Evolutionary conservation across 129 eudicot species (phyloP).

Genomic region (Flaveria trinervia): DNA sequence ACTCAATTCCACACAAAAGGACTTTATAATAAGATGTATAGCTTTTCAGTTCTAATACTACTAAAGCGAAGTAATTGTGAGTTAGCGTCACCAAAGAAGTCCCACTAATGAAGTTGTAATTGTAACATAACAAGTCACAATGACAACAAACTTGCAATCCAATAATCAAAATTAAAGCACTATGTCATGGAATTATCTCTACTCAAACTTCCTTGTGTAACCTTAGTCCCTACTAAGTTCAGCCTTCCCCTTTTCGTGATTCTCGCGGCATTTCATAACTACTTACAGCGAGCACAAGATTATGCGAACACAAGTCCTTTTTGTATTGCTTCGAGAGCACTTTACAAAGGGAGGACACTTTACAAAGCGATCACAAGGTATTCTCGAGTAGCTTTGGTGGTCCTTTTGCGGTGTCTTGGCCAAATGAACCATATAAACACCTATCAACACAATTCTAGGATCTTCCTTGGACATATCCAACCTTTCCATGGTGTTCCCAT

Average conservation of each 20-base stretch:
- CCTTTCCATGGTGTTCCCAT: background rate
- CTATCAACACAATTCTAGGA: background rate
- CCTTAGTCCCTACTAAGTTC: background rate
- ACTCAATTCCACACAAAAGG: conserved; percentile 15
- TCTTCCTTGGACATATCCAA: background rate
- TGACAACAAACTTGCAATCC: background rate
- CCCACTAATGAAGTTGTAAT: background rate
- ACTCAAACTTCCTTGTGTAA: background rate
- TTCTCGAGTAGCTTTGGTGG: background rate
- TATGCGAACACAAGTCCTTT: background rate
- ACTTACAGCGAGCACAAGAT: background rate
- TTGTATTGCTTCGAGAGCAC: background rate
- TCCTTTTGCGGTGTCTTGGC: background rate
- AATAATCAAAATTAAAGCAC: background rate
- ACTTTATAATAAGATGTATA: background rate
- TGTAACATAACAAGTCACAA: background rate
- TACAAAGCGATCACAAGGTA: background rate
- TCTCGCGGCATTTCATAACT: background rate
- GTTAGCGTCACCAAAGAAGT: background rate
- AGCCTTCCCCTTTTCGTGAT: background rate
- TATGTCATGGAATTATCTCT: background rate
- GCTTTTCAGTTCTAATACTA: background rate
- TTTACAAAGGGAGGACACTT: background rate
- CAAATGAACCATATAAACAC: background rate
- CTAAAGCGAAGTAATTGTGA: background rate